A percentile compares a stretch with the other conserved stretches of the same genome.
These are phyloP conservation scores for Hygrophorus pudorinus DNA, from an alignment of 768 basidiomycete genomes.

Conservation along the genomic window DNA sequence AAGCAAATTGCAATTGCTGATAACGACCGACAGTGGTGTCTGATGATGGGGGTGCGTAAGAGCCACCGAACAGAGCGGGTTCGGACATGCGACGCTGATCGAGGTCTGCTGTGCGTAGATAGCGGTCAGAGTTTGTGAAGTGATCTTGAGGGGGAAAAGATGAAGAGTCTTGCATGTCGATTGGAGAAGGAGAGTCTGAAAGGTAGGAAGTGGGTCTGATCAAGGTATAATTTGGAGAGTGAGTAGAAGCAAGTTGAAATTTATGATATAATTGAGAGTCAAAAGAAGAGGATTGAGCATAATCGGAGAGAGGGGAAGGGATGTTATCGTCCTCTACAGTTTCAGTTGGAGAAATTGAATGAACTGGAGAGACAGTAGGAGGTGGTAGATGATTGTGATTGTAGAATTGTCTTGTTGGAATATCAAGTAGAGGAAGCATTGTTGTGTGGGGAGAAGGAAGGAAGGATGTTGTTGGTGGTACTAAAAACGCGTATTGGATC, in stretches of 20 bases:
- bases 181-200: constrained; percentile 36
- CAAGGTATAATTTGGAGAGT: constrained; percentile 16
- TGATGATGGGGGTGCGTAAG: constrained; percentile 26
- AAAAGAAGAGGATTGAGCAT: constrained; percentile 9
- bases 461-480: no score
- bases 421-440: no score
- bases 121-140: constrained; percentile 32
- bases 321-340: constrained; percentile 26
- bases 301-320: constrained; percentile 21
- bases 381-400: not conserved
- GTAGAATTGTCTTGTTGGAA: no score
- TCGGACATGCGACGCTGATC: constrained; percentile 67
- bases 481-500: no score
- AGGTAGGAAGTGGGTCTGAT: constrained; percentile 18
- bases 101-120: constrained; percentile 29
- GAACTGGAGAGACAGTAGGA: not conserved
- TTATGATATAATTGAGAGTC: constrained; percentile 22
- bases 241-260: constrained; percentile 13
- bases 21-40: constrained; percentile 24
- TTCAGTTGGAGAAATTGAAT: not conserved
- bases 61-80: constrained; percentile 35
- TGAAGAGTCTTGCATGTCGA: constrained; percentile 27
- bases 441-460: no score
- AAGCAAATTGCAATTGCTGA: constrained; percentile 33
- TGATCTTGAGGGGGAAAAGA: constrained; percentile 34